Evolutionary conservation across 164 flowering plant species (phyloP).

Genomic region (Vitis vinifera): DNA sequence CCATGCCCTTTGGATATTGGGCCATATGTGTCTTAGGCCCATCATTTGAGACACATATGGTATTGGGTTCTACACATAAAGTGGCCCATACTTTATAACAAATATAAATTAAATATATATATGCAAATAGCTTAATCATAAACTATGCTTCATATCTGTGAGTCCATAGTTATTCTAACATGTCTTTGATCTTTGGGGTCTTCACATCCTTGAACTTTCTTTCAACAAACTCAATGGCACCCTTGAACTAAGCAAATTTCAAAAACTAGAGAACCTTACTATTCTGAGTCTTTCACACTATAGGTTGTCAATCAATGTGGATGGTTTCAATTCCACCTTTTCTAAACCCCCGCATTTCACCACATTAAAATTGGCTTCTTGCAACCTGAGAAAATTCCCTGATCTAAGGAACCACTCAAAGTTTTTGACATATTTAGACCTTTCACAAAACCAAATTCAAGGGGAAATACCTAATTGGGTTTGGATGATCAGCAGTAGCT

Average conservation of each 20-base stretch:
- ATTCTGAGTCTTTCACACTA: conserved; percentile 29
- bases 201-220: conserved; percentile 16
- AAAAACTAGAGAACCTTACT: conserved; percentile 13
- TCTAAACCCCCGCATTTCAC: conserved; percentile 8
- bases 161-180: too few species aligned
- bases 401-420: conserved; percentile 10
- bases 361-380: conserved; percentile 20
- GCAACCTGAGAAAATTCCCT: conserved; percentile 19
- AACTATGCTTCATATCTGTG: too few species aligned
- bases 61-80: too few species aligned
- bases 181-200: conserved; percentile 12
- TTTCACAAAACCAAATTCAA: conserved; percentile 26
- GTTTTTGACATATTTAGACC: conserved; percentile 17
- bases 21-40: too few species aligned
- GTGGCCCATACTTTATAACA: too few species aligned
- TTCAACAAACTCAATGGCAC: conserved; percentile 9
- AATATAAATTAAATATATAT: too few species aligned
- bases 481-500: too few species aligned
- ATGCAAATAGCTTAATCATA: too few species aligned
- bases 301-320: conserved; percentile 11
- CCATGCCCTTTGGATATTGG: too few species aligned
- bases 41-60: too few species aligned
- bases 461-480: conserved; percentile 6
- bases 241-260: conserved; percentile 3
- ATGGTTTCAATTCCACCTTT: background rate